Evolutionary conservation across 345 rosid species (phyloP), one percentile per base, ranked within the genome.

Genomic region (Bretschneidera sinensis): DNA sequence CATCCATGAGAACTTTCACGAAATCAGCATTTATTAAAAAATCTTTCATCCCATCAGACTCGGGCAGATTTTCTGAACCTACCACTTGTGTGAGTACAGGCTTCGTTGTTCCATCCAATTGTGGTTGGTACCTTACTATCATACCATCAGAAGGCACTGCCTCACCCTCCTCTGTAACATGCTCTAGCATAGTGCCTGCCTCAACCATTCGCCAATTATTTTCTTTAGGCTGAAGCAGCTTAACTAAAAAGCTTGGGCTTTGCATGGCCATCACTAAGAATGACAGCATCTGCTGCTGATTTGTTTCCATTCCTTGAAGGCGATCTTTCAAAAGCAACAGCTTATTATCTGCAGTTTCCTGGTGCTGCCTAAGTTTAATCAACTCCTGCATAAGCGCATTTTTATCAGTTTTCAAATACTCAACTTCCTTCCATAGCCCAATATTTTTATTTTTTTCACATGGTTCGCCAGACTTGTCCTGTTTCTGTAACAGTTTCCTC

Each of bases 221-320:
- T 48, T 87, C 95, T 63, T 92, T 87, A 1, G 88, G 85, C 9
- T 85, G 77, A 63, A 90, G 86, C 70, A 94, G 72, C 82, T 90
- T 94, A 69, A 76, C 77, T 69, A 94, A 67, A 65, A 94, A 72
- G 53, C 83, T 79, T 0, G 99, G 99, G 53, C 69, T 86, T 79
- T 90, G 89, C 87, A 94, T 79, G 24, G 87, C 96, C 99, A 88
- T 81, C 23, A 90, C 83, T 59, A 94, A 71, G 75, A 94, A 90
- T 5, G 99, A 94, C 45, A 94, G 85, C 99, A 94, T 77, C 84
- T 88, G 92, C 63, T 90, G 95, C 62, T 88, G 97, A 69, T 83
- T 86, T 74, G 80, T 85, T 79, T 94, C 99, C 90, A 90, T 88
- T 56, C 96, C 95, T 62, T 88, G 90, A 62, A 94, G 66, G 17